phyloP scores from a whole-genome alignment of 1,139 yeast species.

The Hanseniaspora uvarum region DNA sequence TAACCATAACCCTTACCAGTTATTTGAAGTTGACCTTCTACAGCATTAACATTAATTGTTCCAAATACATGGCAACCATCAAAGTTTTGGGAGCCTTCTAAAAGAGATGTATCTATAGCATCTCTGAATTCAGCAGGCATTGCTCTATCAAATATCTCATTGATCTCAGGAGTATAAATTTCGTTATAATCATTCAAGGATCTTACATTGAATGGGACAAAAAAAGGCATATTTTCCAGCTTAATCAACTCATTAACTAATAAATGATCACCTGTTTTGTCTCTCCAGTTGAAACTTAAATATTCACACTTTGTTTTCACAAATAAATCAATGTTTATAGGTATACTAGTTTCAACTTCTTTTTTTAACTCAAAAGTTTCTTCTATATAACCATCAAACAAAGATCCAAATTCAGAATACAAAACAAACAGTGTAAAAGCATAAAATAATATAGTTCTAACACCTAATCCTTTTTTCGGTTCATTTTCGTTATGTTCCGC shows the following conservation, averaged over 20 bases:
- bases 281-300: constrained; percentile 66
- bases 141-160: constrained; percentile 54
- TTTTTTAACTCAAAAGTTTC: constrained; percentile 69
- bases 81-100: constrained; percentile 27
- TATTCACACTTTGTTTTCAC: constrained; percentile 78
- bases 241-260: constrained; percentile 66
- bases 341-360: constrained; percentile 48
- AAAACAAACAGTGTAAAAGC: constrained; percentile 54
- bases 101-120: constrained; percentile 23
- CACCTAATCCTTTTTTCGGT: constrained; percentile 12
- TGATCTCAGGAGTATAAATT: constrained; percentile 55
- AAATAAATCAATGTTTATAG: constrained; percentile 66
- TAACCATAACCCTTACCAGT: constrained; percentile 67
- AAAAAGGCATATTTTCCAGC: constrained; percentile 52
- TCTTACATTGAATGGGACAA: constrained; percentile 41
- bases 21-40: constrained; percentile 74
- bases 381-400: constrained; percentile 70
- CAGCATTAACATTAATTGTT: constrained; percentile 73
- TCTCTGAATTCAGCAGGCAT: constrained; percentile 52
- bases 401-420: constrained; percentile 84
- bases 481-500: constrained; percentile 17
- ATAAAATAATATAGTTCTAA: constrained; percentile 24
- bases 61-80: constrained; percentile 82
- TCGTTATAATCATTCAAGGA: constrained; percentile 40
- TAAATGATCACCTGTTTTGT: constrained; percentile 64